These are phyloP conservation scores for Xylaria palmicola DNA, from an alignment of 495 filamentous ascomycete species.

Conservation along the genomic window DNA sequence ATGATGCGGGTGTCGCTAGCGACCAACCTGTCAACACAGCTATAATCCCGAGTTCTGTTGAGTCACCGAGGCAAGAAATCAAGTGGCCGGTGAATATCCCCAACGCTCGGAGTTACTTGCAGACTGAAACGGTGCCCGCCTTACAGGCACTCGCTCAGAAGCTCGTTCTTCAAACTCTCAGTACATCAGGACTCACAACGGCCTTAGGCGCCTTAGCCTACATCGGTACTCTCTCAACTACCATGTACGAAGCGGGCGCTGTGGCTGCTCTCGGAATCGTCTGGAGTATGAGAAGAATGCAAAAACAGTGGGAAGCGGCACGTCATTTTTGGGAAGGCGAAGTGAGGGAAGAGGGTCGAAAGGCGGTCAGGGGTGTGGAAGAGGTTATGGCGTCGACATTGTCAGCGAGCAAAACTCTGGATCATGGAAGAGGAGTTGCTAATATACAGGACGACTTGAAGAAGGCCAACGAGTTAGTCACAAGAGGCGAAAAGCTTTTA, in stretches of 20 bases:
- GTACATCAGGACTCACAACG: slow-evolving; percentile 60
- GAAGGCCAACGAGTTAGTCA: slow-evolving; percentile 10
- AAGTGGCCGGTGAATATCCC: slow-evolving; percentile 53
- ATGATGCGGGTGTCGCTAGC: slow-evolving; percentile 2
- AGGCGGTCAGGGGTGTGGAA: slow-evolving; percentile 69
- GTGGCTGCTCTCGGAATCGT: slow-evolving; percentile 77
- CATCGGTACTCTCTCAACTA: slow-evolving; percentile 51
- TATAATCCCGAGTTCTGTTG: not conserved
- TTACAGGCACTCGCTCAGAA: slow-evolving; percentile 80
- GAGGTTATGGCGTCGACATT: slow-evolving; percentile 58
- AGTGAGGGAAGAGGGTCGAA: slow-evolving; percentile 77
- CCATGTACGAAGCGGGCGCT: slow-evolving; percentile 73
- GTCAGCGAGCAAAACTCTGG: slow-evolving; percentile 17
- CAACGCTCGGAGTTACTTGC: slow-evolving; percentile 58
- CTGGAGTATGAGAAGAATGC: slow-evolving; percentile 70
- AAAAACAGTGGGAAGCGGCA: slow-evolving; percentile 74
- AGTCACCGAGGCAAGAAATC: slow-evolving; percentile 11
- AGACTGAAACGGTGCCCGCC: slow-evolving; percentile 63
- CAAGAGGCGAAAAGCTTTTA: slow-evolving; percentile 9
- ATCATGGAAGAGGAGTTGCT: not conserved
- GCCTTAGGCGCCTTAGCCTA: slow-evolving; percentile 69
- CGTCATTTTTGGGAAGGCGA: slow-evolving; percentile 70
- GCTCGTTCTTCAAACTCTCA: slow-evolving; percentile 71
- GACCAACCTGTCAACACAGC: not conserved
- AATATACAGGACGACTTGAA: not conserved